Percentiles rank a stretch among this genome's conserved stretches.
These are phyloP conservation scores for Apophysomyces ossiformis DNA, from an alignment of 371 early-diverging fungal species.

Conservation along the genomic window DNA sequence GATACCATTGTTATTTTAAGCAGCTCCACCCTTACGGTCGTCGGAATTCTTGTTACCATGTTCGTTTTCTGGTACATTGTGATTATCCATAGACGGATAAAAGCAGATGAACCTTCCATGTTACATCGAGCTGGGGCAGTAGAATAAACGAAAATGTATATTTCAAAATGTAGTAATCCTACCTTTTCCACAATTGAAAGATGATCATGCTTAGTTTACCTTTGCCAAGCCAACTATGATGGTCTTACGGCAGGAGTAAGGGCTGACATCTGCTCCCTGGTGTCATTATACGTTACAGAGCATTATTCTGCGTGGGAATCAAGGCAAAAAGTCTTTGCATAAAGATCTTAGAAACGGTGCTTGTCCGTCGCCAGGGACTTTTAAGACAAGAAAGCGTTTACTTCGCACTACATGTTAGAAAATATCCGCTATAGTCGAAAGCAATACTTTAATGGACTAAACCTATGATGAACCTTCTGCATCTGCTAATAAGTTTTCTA, in stretches of 20 bases:
- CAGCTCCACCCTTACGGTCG: constrained; percentile 34
- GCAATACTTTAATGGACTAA: too few species aligned
- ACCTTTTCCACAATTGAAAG: not conserved
- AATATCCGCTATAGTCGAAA: too few species aligned
- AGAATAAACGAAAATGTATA: constrained; percentile 10
- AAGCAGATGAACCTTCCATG: constrained; percentile 34
- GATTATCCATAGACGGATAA: constrained; percentile 27
- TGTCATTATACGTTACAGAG: too few species aligned
- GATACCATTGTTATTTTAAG: constrained; percentile 42
- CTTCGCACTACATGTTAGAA: too few species aligned
- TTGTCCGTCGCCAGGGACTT: too few species aligned
- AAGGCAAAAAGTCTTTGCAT: too few species aligned
- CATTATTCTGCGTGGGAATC: too few species aligned
- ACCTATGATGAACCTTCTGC: not conserved
- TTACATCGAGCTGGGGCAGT: constrained; percentile 21
- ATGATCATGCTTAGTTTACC: too few species aligned
- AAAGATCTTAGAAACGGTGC: too few species aligned
- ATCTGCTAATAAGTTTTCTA: constrained; percentile 8
- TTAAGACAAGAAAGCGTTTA: too few species aligned
- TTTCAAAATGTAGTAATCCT: not conserved
- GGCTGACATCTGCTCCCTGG: not conserved
- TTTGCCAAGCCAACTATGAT: not conserved
- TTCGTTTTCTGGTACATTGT: constrained; percentile 36
- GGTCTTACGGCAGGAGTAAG: not conserved
- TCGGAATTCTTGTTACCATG: constrained; percentile 33